Base-by-base conservation (phyloP, 2,329 filamentous ascomycete genomes). In the Claviceps sp. region DNA sequence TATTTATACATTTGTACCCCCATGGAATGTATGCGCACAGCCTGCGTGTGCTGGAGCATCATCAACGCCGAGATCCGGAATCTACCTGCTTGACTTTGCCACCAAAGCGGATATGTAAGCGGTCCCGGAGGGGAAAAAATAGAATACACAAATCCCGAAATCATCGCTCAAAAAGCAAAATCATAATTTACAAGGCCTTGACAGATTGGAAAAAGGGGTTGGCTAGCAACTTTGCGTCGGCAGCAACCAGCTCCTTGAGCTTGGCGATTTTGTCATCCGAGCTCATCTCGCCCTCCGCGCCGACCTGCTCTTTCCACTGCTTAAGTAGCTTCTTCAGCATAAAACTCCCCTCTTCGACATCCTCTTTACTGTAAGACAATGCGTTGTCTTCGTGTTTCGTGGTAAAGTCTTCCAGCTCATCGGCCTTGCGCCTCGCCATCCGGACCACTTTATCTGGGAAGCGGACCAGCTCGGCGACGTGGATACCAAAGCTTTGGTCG, bases 351-450 rank as follows among this genome's bases (percentile, higher is more conserved):
- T 91, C 81, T 60, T 95, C 89, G 0, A 97, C 86, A 58, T 98
- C 89, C 56, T 89, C 79, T 61, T 88, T 89, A 57, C 78, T 85
- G 64, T 88, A 88, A 58, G 79, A 71, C 44, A 77, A 67, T 7
- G 74, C 72, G 6, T 74, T 60, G 45, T 76, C 75, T 55, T 86
- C 83, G 60, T 87, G 82, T 69, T 89, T 90, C 49, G 79, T 79
- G 0, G 86, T 86, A 61, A 98, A 98, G 66, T 98, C 93, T 66
- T 98, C 93, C 38, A 98, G 76, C 74, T 98, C 94, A 66, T 97
- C 93, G 0, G 93, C 93, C 72, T 98, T 98, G 60, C 93, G 81
- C 71, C 95, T 95, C n/a, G 93, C 93, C 94, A 98, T 98, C 57
- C 89, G 88, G 54, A 98, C 86, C 16, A 98, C 94, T 71, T 98